Conservation (phyloP, 139 green algal species). For the Closterium sp. region DNA sequence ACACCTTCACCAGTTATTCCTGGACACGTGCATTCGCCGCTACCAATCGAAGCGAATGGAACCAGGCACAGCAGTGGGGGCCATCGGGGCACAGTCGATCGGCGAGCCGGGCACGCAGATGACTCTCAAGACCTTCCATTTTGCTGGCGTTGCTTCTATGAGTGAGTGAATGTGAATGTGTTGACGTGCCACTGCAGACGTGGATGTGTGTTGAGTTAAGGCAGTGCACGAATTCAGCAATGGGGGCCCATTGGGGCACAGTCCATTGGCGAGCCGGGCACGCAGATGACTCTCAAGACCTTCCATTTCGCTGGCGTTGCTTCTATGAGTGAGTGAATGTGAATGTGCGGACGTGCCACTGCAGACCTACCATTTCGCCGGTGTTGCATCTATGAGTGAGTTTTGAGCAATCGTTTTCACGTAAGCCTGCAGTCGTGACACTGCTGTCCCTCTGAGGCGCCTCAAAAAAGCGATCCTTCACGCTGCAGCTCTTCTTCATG, state of each 20-base stretch:
- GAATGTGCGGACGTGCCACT: no score
- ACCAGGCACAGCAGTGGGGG: constrained; percentile 78
- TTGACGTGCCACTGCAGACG: no score
- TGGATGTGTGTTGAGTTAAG: no score
- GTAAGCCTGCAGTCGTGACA: no score
- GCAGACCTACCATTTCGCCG: constrained; percentile 99
- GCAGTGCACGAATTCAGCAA: no score
- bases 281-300: constrained; percentile 99
- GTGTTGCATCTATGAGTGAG: constrained; percentile 67
- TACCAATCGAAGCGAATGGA: constrained; percentile 87
- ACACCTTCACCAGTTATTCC: constrained; percentile 53
- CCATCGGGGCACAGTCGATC: constrained; percentile 90
- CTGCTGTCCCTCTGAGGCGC: no score
- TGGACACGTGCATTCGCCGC: constrained; percentile 56
- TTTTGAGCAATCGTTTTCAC: not conserved
- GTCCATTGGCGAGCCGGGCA: constrained; percentile 93
- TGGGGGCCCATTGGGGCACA: constrained; percentile 94
- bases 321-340: constrained; percentile 79
- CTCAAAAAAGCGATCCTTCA: no score
- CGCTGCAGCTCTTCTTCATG: no score
- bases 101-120: constrained; percentile 97
- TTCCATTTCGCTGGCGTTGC: constrained; percentile 99
- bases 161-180: constrained; percentile 66
- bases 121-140: constrained; percentile 99
- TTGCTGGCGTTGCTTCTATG: constrained; percentile 94